A percentile compares a stretch with the other conserved stretches of the same genome.
Conservation (phyloP, 2,329 filamentous ascomycete species). For the Byssothecium circinans region DNA sequence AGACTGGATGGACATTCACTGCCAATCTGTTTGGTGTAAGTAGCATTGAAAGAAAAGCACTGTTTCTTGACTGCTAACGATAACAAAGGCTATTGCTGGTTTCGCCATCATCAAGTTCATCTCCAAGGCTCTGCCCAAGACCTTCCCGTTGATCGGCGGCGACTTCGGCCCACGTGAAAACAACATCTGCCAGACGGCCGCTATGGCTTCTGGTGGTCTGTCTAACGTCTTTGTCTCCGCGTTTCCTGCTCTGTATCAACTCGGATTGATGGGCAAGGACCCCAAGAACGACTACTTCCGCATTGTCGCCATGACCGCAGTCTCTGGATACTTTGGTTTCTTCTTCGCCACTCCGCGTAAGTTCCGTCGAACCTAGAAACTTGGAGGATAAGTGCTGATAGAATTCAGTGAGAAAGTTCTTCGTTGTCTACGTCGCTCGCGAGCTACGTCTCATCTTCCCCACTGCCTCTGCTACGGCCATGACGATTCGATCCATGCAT, state of each 20-base stretch:
- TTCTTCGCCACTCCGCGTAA: slow-evolving; percentile 61
- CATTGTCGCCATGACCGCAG: slow-evolving; percentile 62
- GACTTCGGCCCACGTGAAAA: slow-evolving; percentile 64
- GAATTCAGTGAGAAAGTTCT: slow-evolving; percentile 61
- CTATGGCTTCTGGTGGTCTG: slow-evolving; percentile 62
- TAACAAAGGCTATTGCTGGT: slow-evolving; percentile 56
- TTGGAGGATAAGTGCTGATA: background rate
- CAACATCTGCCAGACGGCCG: slow-evolving; percentile 63
- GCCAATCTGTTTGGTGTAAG: slow-evolving; percentile 37
- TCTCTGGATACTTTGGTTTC: slow-evolving; percentile 66
- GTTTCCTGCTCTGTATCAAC: slow-evolving; percentile 62
- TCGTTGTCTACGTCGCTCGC: slow-evolving; percentile 65
- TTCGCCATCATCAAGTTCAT: slow-evolving; percentile 61
- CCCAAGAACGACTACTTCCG: slow-evolving; percentile 60
- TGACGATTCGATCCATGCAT: slow-evolving; percentile 67
- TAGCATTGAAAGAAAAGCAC: slow-evolving; percentile 1
- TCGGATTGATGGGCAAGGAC: slow-evolving; percentile 51
- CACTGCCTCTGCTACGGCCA: slow-evolving; percentile 61
- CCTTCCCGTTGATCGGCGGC: slow-evolving; percentile 56
- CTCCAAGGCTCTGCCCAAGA: slow-evolving; percentile 51
- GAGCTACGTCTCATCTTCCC: slow-evolving; percentile 64
- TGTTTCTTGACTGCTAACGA: background rate
- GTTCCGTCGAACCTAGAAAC: background rate
- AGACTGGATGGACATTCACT: slow-evolving; percentile 49
- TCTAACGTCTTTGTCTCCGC: slow-evolving; percentile 61